Conservation (phyloP, 495 filamentous ascomycete species). For the Thermothielavioides terrestris region DNA sequence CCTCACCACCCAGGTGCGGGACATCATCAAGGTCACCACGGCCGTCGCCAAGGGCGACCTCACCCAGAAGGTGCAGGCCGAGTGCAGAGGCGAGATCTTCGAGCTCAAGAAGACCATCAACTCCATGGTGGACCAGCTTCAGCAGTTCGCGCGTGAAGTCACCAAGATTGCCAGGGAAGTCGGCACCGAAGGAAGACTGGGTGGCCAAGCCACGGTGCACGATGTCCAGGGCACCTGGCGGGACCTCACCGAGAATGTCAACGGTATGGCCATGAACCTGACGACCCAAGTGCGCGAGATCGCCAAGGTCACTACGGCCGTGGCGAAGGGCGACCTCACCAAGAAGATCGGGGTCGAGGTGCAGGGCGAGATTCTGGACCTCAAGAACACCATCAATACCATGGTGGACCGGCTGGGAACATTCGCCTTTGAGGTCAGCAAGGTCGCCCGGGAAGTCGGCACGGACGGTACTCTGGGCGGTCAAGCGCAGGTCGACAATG, state of each 20-base stretch:
- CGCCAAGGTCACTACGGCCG: slow-evolving; percentile 93
- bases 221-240: slow-evolving; percentile 98
- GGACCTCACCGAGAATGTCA: slow-evolving; percentile 94
- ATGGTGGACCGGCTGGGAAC: slow-evolving; percentile 98
- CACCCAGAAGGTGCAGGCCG: slow-evolving; percentile 92
- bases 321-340: slow-evolving; percentile 87
- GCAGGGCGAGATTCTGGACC: slow-evolving; percentile 85
- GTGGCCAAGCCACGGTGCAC: slow-evolving; percentile 93
- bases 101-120: slow-evolving; percentile 97
- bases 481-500: slow-evolving; percentile 92
- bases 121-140: slow-evolving; percentile 96
- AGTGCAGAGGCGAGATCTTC: slow-evolving; percentile 93
- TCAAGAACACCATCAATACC: slow-evolving; percentile 97
- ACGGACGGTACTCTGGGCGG: slow-evolving; percentile 94
- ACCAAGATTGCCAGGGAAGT: slow-evolving; percentile 97
- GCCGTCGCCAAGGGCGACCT: slow-evolving; percentile 94
- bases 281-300: slow-evolving; percentile 98
- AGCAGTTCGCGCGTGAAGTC: slow-evolving; percentile 94
- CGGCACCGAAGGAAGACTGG: slow-evolving; percentile 90
- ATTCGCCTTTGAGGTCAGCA: slow-evolving; percentile 97
- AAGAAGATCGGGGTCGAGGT: slow-evolving; percentile 96
- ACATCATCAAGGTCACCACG: slow-evolving; percentile 98
- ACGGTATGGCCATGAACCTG: slow-evolving; percentile 97
- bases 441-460: slow-evolving; percentile 95
- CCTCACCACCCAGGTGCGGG: slow-evolving; percentile 92